phyloP scores from a whole-genome alignment of 2,329 filamentous ascomycete genomes.

The Apiospora sp. region DNA sequence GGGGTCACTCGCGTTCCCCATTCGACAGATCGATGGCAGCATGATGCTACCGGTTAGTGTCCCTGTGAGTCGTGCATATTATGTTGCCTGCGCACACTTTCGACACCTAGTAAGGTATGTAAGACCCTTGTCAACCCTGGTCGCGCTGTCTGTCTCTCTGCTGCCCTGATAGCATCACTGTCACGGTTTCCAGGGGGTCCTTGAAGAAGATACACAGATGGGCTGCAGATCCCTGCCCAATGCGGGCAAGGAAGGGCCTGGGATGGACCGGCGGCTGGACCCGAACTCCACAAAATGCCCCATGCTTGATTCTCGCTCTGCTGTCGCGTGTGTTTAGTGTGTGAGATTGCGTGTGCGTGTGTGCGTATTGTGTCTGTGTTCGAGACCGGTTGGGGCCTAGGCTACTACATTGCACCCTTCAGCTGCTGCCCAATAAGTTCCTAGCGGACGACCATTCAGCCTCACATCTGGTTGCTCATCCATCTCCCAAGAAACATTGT shows the following conservation, averaged over 20 bases:
- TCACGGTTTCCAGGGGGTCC: constrained; percentile 2
- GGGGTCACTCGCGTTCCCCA: background rate
- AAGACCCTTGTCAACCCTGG: background rate
- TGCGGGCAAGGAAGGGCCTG: background rate
- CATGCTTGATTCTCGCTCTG: background rate
- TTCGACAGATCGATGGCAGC: constrained; percentile 19
- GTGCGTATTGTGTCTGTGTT: background rate
- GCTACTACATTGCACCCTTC: background rate
- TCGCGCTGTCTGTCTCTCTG: background rate
- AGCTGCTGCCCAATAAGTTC: constrained; percentile 9
- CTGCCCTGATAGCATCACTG: background rate
- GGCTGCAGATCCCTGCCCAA: background rate
- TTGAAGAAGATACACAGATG: background rate
- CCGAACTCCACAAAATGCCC: constrained; percentile 11
- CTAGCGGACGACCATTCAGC: background rate
- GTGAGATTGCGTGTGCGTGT: background rate
- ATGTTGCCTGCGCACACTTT: background rate
- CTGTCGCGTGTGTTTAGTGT: background rate
- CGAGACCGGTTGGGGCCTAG: background rate
- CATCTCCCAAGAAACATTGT: background rate
- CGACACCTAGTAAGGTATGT: background rate
- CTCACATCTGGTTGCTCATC: background rate
- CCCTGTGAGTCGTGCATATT: background rate
- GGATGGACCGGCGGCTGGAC: constrained; percentile 15
- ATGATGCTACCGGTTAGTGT: constrained; percentile 13